These are phyloP conservation scores for Apiospora pterosperma DNA, from an alignment of 2,329 filamentous ascomycete genomes.

Conservation along the genomic window DNA sequence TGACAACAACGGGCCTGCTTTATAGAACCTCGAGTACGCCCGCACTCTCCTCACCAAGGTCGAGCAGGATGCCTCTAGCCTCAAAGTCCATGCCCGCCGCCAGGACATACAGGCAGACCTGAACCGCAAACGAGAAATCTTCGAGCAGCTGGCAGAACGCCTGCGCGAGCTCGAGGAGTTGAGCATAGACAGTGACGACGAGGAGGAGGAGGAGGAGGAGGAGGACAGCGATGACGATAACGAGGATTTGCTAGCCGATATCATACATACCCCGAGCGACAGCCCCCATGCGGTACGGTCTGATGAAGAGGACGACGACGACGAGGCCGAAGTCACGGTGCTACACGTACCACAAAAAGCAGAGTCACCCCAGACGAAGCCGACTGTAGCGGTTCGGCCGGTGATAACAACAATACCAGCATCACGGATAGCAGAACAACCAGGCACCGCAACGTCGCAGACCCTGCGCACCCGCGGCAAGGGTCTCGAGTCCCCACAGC, in stretches of 20 bases:
- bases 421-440: conserved; percentile 6
- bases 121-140: conserved; percentile 58
- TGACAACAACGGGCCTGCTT: background rate
- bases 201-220: conserved; percentile 30
- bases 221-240: conserved; percentile 47
- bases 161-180: conserved; percentile 67
- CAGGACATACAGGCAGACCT: conserved; percentile 62
- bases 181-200: conserved; percentile 36
- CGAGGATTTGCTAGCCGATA: conserved; percentile 54
- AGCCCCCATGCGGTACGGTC: conserved; percentile 39
- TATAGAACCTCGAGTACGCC: conserved; percentile 69
- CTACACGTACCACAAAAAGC: conserved; percentile 13
- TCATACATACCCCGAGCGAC: conserved; percentile 53
- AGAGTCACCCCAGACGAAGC: background rate
- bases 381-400: conserved; percentile 5
- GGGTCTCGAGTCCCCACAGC: background rate
- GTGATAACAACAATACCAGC: conserved; percentile 8
- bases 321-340: conserved; percentile 17
- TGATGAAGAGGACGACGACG: conserved; percentile 6
- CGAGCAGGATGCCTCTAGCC: conserved; percentile 63
- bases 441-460: conserved; percentile 26
- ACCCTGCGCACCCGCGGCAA: conserved; percentile 18
- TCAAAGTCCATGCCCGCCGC: conserved; percentile 56
- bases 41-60: conserved; percentile 64
- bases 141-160: conserved; percentile 64